Conservation (phyloP, 805 yeast species). For the Barnettozyma wickerhamii region DNA sequence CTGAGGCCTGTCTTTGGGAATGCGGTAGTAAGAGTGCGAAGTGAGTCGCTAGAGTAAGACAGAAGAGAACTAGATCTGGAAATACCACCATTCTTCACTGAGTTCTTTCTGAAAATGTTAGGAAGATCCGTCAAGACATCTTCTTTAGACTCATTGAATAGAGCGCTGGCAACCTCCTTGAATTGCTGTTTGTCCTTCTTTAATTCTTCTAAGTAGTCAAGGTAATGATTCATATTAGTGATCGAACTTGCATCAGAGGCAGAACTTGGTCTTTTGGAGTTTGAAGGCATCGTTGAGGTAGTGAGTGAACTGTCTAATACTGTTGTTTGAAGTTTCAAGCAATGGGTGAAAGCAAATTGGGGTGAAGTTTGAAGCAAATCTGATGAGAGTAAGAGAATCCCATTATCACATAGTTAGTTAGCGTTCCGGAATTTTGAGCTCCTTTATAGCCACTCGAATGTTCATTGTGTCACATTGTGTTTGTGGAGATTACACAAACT, state of each 20-base stretch:
- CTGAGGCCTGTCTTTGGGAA: background rate
- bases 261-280: background rate
- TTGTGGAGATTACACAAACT: too few relatives aligned
- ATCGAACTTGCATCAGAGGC: background rate
- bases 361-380: too few relatives aligned
- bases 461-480: too few relatives aligned
- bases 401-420: too few relatives aligned
- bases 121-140: background rate
- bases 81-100: background rate
- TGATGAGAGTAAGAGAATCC: too few relatives aligned
- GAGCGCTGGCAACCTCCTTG: background rate
- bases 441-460: too few relatives aligned
- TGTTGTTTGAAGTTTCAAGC: too few relatives aligned
- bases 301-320: background rate
- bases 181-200: background rate
- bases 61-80: slow-evolving; percentile 1
- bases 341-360: too few relatives aligned
- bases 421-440: too few relatives aligned
- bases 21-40: background rate
- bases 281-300: background rate
- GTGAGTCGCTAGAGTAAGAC: slow-evolving; percentile 2
- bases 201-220: background rate
- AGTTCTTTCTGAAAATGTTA: background rate
- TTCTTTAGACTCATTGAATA: background rate
- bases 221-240: background rate